These are phyloP conservation scores for Fomitopsis palustris DNA, from an alignment of 1,284 basidiomycete species.

Conservation along the genomic window DNA sequence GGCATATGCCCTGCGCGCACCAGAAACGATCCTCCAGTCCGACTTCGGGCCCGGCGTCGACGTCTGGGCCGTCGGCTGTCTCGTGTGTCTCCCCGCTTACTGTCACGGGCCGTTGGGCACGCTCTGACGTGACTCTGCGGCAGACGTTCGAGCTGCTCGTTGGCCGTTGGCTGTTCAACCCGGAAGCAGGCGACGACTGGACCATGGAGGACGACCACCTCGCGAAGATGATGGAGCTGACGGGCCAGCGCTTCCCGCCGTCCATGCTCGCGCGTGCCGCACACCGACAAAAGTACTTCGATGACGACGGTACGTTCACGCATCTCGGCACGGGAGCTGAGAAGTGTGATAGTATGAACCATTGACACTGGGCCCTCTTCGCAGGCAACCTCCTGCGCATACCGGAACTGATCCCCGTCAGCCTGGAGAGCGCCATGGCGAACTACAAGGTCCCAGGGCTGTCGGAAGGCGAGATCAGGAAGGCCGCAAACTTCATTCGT, in stretches of 20 bases:
- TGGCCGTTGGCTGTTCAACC: slow-evolving; percentile 19
- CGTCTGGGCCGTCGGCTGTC: slow-evolving; percentile 20
- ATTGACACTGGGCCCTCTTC: neutral
- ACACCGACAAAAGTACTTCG: slow-evolving; percentile 10
- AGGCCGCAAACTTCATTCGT: slow-evolving; percentile 15
- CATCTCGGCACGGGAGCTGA: too few species aligned
- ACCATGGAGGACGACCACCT: slow-evolving; percentile 16
- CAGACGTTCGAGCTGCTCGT: slow-evolving; percentile 19
- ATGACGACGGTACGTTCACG: slow-evolving; percentile 12
- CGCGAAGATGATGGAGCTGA: slow-evolving; percentile 20
- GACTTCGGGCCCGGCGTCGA: slow-evolving; percentile 16
- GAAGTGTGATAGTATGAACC: neutral
- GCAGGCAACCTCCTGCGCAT: slow-evolving; percentile 11
- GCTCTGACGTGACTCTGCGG: neutral
- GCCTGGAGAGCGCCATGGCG: slow-evolving; percentile 9
- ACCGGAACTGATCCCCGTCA: slow-evolving; percentile 4
- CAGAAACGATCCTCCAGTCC: slow-evolving; percentile 13
- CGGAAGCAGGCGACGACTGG: slow-evolving; percentile 15
- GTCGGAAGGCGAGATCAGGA: slow-evolving; percentile 8
- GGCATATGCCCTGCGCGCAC: slow-evolving; percentile 13
- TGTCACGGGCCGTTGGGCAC: neutral
- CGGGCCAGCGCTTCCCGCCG: slow-evolving; percentile 10
- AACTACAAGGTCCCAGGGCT: slow-evolving; percentile 8
- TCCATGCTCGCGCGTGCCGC: slow-evolving; percentile 10
- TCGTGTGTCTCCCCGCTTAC: slow-evolving; percentile 8